These are phyloP conservation scores for Lentinula lateritia DNA, from an alignment of 768 basidiomycete genomes.

Conservation along the genomic window DNA sequence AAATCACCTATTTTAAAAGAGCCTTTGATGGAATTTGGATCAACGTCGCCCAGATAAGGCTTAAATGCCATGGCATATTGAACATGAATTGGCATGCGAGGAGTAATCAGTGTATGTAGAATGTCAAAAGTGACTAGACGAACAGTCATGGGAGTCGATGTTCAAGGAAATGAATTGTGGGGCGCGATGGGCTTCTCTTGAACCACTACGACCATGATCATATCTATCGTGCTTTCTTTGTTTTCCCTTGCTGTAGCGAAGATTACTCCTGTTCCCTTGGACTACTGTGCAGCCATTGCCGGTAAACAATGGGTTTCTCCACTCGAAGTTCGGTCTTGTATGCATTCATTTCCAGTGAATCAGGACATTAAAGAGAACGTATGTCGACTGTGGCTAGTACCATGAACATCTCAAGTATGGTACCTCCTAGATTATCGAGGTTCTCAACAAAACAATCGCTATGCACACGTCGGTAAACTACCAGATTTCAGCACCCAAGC, in stretches of 20 bases:
- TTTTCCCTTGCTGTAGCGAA: not conserved
- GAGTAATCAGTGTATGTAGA: conserved; percentile 68
- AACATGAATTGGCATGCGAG: conserved; percentile 59
- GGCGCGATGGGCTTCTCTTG: not conserved
- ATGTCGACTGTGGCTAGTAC: conserved; percentile 9
- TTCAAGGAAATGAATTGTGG: not conserved
- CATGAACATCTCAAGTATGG: not conserved
- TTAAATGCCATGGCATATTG: conserved; percentile 63
- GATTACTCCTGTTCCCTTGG: conserved; percentile 11
- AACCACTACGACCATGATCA: not conserved
- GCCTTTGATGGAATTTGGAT: conserved; percentile 42
- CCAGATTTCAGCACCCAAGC: conserved; percentile 46
- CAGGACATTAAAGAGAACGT: conserved; percentile 45
- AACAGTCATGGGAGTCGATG: conserved; percentile 22
- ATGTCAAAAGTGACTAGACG: conserved; percentile 76
- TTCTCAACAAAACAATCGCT: conserved; percentile 49
- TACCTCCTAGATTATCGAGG: conserved; percentile 44
- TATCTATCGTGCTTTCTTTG: not conserved
- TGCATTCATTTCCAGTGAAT: conserved; percentile 43
- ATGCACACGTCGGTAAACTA: conserved; percentile 64
- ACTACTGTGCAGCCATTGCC: conserved; percentile 49
- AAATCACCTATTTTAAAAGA: conserved; percentile 58
- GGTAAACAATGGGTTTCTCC: conserved; percentile 54
- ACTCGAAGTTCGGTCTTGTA: conserved; percentile 43
- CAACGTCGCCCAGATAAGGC: conserved; percentile 59